Evolutionary conservation across 345 rosid genomes (phyloP).

Genomic region (Salix suchowensis): DNA sequence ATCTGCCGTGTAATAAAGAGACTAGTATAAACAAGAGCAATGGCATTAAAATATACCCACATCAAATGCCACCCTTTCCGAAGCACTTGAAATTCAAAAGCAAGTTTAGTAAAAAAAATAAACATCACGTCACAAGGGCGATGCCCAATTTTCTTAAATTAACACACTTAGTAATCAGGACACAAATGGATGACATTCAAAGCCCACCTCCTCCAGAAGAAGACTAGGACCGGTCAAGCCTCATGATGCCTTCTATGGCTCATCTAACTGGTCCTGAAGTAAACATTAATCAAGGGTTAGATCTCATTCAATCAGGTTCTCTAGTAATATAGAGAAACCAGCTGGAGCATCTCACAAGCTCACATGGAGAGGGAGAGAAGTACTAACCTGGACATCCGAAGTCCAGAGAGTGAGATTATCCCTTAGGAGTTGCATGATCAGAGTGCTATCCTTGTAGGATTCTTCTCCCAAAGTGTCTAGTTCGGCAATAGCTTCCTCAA

Average conservation of each 20-base stretch:
- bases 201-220: conserved; percentile 58
- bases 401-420: conserved; percentile 98
- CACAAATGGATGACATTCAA: conserved; percentile 52
- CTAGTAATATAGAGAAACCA: neutral
- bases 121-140: conserved; percentile 19
- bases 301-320: neutral
- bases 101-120: conserved; percentile 6
- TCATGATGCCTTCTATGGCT: conserved; percentile 40
- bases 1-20: neutral
- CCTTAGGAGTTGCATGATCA: conserved; percentile 90
- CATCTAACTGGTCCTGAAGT: conserved; percentile 74
- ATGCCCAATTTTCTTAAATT: conserved; percentile 5
- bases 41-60: neutral
- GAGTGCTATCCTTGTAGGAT: conserved; percentile 99
- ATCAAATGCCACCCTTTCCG: conserved; percentile 16
- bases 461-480: conserved; percentile 89
- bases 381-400: conserved; percentile 80
- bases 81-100: conserved; percentile 14
- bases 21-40: neutral
- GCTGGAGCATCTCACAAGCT: neutral
- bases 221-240: conserved; percentile 33
- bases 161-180: conserved; percentile 29
- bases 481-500: conserved; percentile 96
- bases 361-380: neutral
- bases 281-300: neutral